phyloP scores from a whole-genome alignment of 2,329 filamentous ascomycete genomes.

The Ceratocystiopsis brevicomis region DNA sequence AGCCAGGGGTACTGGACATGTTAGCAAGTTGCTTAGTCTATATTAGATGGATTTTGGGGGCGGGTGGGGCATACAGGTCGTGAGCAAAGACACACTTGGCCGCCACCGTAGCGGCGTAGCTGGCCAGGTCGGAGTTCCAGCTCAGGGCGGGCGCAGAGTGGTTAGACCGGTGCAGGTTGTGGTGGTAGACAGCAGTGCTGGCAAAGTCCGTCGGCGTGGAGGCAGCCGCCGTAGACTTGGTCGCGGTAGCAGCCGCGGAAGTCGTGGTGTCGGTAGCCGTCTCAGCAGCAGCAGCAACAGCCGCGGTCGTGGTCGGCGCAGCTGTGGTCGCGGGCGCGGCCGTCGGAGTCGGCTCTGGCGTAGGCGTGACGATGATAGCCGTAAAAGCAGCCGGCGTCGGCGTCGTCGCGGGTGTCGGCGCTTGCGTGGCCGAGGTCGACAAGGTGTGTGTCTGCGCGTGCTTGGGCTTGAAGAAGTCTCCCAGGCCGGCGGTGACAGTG shows the following conservation, averaged over 20 bases:
- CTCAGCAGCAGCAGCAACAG: neutral
- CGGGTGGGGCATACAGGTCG: constrained; percentile 40
- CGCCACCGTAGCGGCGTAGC: constrained; percentile 45
- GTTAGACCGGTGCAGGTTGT: constrained; percentile 75
- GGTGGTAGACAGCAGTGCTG: constrained; percentile 41
- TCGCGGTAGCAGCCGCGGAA: neutral
- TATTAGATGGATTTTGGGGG: no score
- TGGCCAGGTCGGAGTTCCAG: constrained; percentile 47
- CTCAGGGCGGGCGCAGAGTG: constrained; percentile 47
- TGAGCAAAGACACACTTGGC: constrained; percentile 54
- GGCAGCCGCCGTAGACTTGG: constrained; percentile 4
- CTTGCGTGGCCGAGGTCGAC: constrained; percentile 7
- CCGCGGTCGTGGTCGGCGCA: neutral
- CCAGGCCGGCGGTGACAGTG: constrained; percentile 26
- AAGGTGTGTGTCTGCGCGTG: neutral
- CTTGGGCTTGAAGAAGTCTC: constrained; percentile 1
- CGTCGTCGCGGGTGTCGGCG: constrained; percentile 6
- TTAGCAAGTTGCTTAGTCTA: no score
- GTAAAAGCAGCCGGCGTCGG: constrained; percentile 3
- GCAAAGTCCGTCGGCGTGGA: constrained; percentile 13
- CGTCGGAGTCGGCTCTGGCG: neutral
- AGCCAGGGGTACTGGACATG: constrained; percentile 28
- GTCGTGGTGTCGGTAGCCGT: neutral
- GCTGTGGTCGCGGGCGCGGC: neutral
- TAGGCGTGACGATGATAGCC: neutral